phyloP scores from a whole-genome alignment of 2,329 filamentous ascomycete genomes.

The Lomentospora prolificans region DNA sequence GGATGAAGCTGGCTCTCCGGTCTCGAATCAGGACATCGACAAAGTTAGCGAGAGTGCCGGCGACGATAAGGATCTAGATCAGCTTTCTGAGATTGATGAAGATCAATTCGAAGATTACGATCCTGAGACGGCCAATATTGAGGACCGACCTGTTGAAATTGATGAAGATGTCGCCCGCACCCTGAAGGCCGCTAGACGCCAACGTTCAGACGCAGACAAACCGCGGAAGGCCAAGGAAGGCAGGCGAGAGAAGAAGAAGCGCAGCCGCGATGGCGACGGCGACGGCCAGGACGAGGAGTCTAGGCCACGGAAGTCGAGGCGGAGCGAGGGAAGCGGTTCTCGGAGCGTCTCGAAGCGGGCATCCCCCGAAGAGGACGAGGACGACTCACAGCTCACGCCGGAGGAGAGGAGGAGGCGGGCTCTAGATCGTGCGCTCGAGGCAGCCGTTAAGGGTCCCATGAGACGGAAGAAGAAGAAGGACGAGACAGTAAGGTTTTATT shows the following conservation, averaged over 20 bases:
- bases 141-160: slow-evolving; percentile 55
- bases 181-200: slow-evolving; percentile 55
- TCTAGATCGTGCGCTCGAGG: slow-evolving; percentile 79
- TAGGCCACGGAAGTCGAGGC: slow-evolving; percentile 37
- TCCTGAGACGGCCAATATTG: slow-evolving; percentile 50
- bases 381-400: slow-evolving; percentile 71
- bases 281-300: slow-evolving; percentile 38
- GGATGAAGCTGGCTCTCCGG: slow-evolving; percentile 12
- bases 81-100: slow-evolving; percentile 59
- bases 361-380: slow-evolving; percentile 60
- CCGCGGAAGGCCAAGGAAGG: slow-evolving; percentile 67
- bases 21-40: slow-evolving; percentile 24
- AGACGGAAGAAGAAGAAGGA: slow-evolving; percentile 65
- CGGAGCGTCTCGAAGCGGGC: slow-evolving; percentile 32
- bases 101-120: slow-evolving; percentile 63
- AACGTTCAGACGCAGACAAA: slow-evolving; percentile 40
- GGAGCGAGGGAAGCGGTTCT: slow-evolving; percentile 32
- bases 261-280: slow-evolving; percentile 41
- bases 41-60: slow-evolving; percentile 30
- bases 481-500: slow-evolving; percentile 11
- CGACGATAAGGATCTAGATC: slow-evolving; percentile 47
- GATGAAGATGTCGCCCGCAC: slow-evolving; percentile 56
- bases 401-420: slow-evolving; percentile 77
- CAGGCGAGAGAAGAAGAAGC: slow-evolving; percentile 56
- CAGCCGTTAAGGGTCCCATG: slow-evolving; percentile 65